phyloP scores from a whole-genome alignment of 768 basidiomycete species.

The Lactifluus echinatus region DNA sequence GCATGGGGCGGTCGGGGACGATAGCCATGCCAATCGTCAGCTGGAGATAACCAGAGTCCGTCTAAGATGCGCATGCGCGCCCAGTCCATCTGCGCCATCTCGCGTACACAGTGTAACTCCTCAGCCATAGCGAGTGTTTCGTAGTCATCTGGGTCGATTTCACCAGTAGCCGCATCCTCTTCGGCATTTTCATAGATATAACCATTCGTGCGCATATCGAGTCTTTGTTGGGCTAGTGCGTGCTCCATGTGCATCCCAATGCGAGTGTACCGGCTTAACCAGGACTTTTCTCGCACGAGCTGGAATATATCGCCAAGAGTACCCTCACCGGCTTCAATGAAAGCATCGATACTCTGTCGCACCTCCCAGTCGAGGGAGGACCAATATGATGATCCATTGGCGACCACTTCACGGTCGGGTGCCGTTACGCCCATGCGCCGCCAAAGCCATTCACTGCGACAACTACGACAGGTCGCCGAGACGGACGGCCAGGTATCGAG shows the following conservation, averaged over 20 bases:
- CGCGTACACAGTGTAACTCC: conserved; percentile 37
- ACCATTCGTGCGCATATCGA: conserved; percentile 30
- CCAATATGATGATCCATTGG: conserved; percentile 30
- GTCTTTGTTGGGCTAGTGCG: conserved; percentile 47
- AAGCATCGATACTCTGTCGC: conserved; percentile 58
- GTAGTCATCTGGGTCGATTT: conserved; percentile 21
- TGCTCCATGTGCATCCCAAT: conserved; percentile 59
- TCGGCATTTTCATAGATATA: conserved; percentile 27
- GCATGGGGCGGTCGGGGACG: conserved; percentile 26
- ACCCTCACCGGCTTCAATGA: conserved; percentile 67
- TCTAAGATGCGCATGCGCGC: conserved; percentile 63
- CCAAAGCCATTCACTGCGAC: conserved; percentile 61
- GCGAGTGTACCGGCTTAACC: conserved; percentile 58
- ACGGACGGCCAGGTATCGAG: conserved; percentile 56
- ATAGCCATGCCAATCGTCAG: conserved; percentile 52
- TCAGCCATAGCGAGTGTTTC: conserved; percentile 35
- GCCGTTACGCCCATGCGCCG: conserved; percentile 40
- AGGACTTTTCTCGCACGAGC: conserved; percentile 60
- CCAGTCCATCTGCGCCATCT: conserved; percentile 63
- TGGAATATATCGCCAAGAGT: conserved; percentile 50
- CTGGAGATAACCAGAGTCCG: conserved; percentile 68
- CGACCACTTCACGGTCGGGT: conserved; percentile 48
- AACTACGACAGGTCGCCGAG: conserved; percentile 58
- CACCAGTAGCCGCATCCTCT: conserved; percentile 22
- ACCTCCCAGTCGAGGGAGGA: conserved; percentile 53